Conservation (phyloP, 2,329 filamentous ascomycete genomes). For the Colletotrichum musae region DNA sequence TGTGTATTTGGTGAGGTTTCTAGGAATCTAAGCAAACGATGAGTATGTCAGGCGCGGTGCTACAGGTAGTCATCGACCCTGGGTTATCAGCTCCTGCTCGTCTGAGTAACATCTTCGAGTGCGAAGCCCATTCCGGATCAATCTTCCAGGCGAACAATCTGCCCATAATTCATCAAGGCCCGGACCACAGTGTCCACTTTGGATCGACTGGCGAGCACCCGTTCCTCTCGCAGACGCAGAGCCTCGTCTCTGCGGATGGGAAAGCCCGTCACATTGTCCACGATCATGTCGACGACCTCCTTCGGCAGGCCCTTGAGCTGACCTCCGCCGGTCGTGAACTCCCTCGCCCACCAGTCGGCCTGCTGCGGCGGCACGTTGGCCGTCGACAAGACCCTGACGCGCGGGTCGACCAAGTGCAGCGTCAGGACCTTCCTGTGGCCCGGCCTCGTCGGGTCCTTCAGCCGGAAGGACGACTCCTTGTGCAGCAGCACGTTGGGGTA, state of each 20-base stretch:
- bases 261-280: neutral
- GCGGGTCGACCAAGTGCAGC: conserved; percentile 43
- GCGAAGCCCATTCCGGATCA: no score
- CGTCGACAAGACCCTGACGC: conserved; percentile 41
- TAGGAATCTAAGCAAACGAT: no score
- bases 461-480: conserved; percentile 29
- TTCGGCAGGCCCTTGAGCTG: conserved; percentile 2
- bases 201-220: fast-evolving
- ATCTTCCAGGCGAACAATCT: no score
- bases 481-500: conserved; percentile 41
- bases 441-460: conserved; percentile 34
- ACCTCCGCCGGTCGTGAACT: neutral
- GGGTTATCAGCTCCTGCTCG: no score
- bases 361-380: conserved; percentile 43
- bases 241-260: conserved; percentile 2
- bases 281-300: conserved; percentile 5
- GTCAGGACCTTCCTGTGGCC: conserved; percentile 41
- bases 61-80: no score
- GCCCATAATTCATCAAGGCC: neutral
- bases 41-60: no score
- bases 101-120: no score
- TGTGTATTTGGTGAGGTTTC: no score
- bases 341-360: conserved; percentile 34
- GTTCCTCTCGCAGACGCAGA: fast-evolving
- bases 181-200: neutral